These are phyloP conservation scores for Cutaneotrichosporon arboriforme DNA, from an alignment of 1,284 basidiomycete species.

Conservation along the genomic window DNA sequence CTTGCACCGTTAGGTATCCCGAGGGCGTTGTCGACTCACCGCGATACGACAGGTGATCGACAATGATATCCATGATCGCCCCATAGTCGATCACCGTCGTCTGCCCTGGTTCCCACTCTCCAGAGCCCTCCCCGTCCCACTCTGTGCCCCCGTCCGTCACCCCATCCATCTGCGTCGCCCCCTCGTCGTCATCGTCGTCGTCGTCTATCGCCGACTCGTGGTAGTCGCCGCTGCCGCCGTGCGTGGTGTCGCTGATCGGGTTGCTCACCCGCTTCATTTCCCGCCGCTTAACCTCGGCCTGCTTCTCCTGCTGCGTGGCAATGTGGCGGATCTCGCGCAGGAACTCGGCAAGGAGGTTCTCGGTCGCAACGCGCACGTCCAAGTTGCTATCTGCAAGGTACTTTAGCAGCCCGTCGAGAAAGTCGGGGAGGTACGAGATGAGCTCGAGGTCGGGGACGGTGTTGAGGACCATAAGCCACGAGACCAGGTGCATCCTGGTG, in stretches of 20 bases:
- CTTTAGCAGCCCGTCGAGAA: constrained; percentile 86
- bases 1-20: constrained; percentile 46
- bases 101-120: constrained; percentile 86
- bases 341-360: constrained; percentile 87
- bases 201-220: constrained; percentile 15
- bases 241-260: constrained; percentile 28
- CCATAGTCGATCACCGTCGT: constrained; percentile 86
- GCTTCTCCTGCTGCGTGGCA: constrained; percentile 60
- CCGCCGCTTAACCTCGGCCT: constrained; percentile 20
- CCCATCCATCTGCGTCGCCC: constrained; percentile 20
- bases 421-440: constrained; percentile 88
- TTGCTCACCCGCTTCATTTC: constrained; percentile 7
- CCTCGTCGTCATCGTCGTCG: constrained; percentile 25
- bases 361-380: constrained; percentile 87
- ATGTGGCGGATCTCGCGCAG: constrained; percentile 86
- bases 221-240: constrained; percentile 1
- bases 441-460: constrained; percentile 95
- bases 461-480: constrained; percentile 94
- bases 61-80: constrained; percentile 87
- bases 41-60: constrained; percentile 79
- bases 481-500: constrained; percentile 90
- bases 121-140: constrained; percentile 43
- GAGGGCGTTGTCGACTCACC: constrained; percentile 55
- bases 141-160: constrained; percentile 31
- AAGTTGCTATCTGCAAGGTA: constrained; percentile 93